A percentile compares a stretch with the other conserved stretches of the same genome.
phyloP scores from a whole-genome alignment of 139 green algal species.

The Closterium sp. region DNA sequence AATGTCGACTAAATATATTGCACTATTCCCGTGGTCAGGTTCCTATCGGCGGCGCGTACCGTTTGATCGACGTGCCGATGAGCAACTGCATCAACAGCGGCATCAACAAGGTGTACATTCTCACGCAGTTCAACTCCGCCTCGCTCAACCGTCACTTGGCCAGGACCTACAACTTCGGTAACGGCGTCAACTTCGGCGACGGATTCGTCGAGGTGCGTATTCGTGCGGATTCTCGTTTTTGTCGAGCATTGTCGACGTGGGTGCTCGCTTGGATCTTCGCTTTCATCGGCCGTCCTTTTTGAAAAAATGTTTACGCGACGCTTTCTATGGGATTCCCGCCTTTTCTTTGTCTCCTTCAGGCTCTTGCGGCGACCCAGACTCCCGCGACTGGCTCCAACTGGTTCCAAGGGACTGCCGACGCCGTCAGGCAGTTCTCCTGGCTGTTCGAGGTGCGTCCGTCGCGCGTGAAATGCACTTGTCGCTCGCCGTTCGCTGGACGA shows the following conservation, averaged over 20 bases:
- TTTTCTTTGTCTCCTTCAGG: slow-evolving; percentile 16
- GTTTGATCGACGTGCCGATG: slow-evolving; percentile 99
- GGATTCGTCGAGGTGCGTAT: slow-evolving; percentile 60
- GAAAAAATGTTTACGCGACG: neutral
- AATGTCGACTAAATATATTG: too few species aligned
- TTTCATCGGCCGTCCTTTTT: neutral
- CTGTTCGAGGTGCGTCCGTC: slow-evolving; percentile 56
- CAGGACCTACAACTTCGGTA: slow-evolving; percentile 96
- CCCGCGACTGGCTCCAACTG: slow-evolving; percentile 68
- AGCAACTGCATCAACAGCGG: slow-evolving; percentile 99
- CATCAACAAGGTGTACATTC: slow-evolving; percentile 98
- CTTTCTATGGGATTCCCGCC: neutral
- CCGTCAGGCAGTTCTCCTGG: slow-evolving; percentile 96
- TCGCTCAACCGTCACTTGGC: slow-evolving; percentile 96
- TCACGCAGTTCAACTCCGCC: slow-evolving; percentile 95
- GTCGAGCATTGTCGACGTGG: slow-evolving; percentile 46
- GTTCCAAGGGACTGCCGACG: slow-evolving; percentile 97
- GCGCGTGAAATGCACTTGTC: neutral
- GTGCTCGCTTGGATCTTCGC: neutral
- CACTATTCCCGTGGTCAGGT: slow-evolving; percentile 61
- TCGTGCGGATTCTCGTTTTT: neutral
- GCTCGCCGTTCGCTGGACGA: neutral
- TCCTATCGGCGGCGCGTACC: slow-evolving; percentile 96
- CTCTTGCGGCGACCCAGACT: slow-evolving; percentile 88
- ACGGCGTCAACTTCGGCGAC: slow-evolving; percentile 55